Percentiles rank a stretch among this genome's conserved stretches.
Conservation (phyloP, 371 early-diverging fungal genomes). For the Mucor circinelloides region DNA sequence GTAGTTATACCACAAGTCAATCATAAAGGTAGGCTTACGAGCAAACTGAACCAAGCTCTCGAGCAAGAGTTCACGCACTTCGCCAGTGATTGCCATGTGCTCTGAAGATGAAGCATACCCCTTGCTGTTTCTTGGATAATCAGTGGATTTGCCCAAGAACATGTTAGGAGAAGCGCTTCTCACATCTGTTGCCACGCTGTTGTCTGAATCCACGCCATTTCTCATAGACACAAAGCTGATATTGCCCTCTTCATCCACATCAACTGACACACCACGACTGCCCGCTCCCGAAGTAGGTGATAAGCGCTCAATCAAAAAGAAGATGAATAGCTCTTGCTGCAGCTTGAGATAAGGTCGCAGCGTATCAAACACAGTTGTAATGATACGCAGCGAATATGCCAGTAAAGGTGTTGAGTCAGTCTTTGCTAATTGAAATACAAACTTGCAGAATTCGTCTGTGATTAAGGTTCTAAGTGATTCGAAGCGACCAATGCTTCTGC, state of each 20-base stretch:
- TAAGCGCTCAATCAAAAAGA: slow-evolving; percentile 72
- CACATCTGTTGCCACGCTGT: slow-evolving; percentile 14
- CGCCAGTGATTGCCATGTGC: slow-evolving; percentile 60
- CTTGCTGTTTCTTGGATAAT: slow-evolving; percentile 29
- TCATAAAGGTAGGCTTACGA: slow-evolving; percentile 74
- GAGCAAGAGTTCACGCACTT: slow-evolving; percentile 81
- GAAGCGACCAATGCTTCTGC: slow-evolving; percentile 75
- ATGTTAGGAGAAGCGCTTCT: slow-evolving; percentile 49
- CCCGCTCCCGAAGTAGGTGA: slow-evolving; percentile 50
- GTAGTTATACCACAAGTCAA: slow-evolving; percentile 92
- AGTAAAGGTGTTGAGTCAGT: slow-evolving; percentile 66
- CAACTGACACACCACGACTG: slow-evolving; percentile 33
- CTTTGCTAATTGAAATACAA: slow-evolving; percentile 77
- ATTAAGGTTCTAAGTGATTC: slow-evolving; percentile 71
- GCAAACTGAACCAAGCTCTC: slow-evolving; percentile 80
- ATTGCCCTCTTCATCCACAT: slow-evolving; percentile 47
- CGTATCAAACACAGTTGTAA: slow-evolving; percentile 78
- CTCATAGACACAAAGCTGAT: slow-evolving; percentile 26
- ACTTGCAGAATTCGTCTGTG: slow-evolving; percentile 84
- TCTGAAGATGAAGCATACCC: slow-evolving; percentile 36
- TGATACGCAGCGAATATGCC: slow-evolving; percentile 63
- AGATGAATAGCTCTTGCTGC: slow-evolving; percentile 81
- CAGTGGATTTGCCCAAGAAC: slow-evolving; percentile 31
- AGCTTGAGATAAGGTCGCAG: slow-evolving; percentile 68
- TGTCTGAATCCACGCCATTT: neutral